Percentiles rank a stretch among this genome's conserved stretches.
phyloP scores from a whole-genome alignment of 1,139 yeast species.

The Saccharomyces hybrid region DNA sequence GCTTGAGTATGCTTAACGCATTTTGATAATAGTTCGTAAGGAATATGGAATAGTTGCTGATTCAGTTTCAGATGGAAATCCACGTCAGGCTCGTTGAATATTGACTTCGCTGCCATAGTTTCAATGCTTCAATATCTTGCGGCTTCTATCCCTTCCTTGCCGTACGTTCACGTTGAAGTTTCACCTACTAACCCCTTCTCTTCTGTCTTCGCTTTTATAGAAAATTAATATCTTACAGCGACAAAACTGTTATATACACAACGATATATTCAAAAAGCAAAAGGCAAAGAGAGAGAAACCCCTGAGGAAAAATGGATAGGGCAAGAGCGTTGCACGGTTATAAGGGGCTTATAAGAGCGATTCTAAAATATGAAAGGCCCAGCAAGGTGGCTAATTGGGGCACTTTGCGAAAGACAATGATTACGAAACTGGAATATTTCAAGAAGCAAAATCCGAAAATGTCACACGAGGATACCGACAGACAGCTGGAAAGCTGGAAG shows the following conservation, averaged over 20 bases:
- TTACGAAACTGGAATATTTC: background rate
- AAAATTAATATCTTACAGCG: background rate
- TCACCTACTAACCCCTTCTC: background rate
- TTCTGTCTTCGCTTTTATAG: background rate
- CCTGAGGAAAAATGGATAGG: background rate
- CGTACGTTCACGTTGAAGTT: background rate
- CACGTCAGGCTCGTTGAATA: conserved; percentile 32
- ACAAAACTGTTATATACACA: background rate
- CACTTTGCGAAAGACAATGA: background rate
- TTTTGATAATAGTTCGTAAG: conserved; percentile 51
- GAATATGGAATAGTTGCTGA: conserved; percentile 52
- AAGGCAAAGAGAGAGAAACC: background rate
- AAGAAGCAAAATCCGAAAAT: background rate
- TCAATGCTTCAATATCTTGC: background rate
- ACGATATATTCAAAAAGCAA: background rate
- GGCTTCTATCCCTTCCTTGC: background rate
- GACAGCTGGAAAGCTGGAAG: background rate
- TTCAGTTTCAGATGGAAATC: conserved; percentile 39
- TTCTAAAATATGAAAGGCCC: background rate
- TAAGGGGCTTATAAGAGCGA: background rate
- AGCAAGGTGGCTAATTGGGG: background rate
- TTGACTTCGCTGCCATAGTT: conserved; percentile 9
- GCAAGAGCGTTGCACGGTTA: background rate
- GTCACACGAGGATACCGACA: background rate
- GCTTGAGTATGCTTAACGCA: conserved; percentile 52